phyloP scores from a whole-genome alignment of 305 asterid species.

The Fraxinus greggii region DNA sequence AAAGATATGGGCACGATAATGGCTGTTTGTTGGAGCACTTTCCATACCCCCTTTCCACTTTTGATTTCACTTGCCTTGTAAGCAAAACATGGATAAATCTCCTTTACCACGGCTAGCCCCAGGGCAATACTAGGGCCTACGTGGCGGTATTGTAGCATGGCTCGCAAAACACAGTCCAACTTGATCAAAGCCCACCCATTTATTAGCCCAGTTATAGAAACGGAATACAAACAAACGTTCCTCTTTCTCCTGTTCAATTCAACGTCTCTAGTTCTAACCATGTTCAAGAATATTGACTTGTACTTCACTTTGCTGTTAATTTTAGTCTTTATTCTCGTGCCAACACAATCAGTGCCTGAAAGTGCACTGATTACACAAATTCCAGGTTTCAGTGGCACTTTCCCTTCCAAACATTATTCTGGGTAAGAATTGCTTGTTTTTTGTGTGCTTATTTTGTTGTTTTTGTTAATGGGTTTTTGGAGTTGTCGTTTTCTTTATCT shows the following conservation, averaged over 20 bases:
- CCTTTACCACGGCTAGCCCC: too few relatives aligned
- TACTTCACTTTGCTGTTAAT: slow-evolving; percentile 17
- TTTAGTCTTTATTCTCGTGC: slow-evolving; percentile 26
- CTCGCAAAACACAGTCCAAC: not conserved
- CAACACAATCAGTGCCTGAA: slow-evolving; percentile 61
- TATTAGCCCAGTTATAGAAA: not conserved
- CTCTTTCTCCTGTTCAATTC: not conserved
- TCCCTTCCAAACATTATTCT: slow-evolving; percentile 80
- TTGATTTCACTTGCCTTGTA: slow-evolving; percentile 19
- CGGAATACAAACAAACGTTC: not conserved
- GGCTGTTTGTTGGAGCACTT: not conserved
- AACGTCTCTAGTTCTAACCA: not conserved
- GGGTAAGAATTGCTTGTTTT: slow-evolving; percentile 45
- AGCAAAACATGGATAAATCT: slow-evolving; percentile 11
- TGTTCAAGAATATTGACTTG: slow-evolving; percentile 17
- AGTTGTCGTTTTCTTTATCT: slow-evolving; percentile 7
- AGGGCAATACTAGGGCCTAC: too few relatives aligned
- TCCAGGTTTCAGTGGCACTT: slow-evolving; percentile 71
- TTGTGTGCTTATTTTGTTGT: slow-evolving; percentile 12
- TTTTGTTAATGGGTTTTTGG: slow-evolving; percentile 10
- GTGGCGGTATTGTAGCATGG: too few relatives aligned
- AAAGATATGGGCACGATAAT: not conserved
- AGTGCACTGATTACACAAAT: slow-evolving; percentile 48
- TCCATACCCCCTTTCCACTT: slow-evolving; percentile 16
- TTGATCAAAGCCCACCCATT: not conserved